Conservation (phyloP, 106 monocot species). For the Dioscorea dumetorum region DNA sequence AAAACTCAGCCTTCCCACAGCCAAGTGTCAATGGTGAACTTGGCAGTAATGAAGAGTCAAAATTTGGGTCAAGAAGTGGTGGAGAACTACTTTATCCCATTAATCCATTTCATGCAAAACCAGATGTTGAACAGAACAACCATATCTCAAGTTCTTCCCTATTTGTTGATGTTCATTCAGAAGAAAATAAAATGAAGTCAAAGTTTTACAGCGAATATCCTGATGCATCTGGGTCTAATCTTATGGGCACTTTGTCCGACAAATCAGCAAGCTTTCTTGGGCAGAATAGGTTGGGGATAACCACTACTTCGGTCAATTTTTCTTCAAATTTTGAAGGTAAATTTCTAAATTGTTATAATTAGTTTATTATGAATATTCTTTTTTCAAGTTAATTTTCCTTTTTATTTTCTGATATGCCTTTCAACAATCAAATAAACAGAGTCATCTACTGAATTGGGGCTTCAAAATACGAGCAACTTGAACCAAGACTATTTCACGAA, state of each 20-base stretch:
- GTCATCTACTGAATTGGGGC: slow-evolving; percentile 12
- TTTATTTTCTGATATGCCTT: background rate
- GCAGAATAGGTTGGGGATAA: slow-evolving; percentile 10
- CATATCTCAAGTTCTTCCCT: slow-evolving; percentile 2
- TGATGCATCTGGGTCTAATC: slow-evolving; percentile 5
- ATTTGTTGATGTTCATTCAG: slow-evolving; percentile 3
- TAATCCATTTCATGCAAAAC: slow-evolving; percentile 5
- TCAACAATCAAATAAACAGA: slow-evolving; percentile 20
- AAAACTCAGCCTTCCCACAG: slow-evolving; percentile 16
- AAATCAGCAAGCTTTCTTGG: slow-evolving; percentile 9
- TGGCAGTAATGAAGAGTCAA: slow-evolving; percentile 11
- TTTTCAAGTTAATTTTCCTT: slow-evolving; percentile 8
- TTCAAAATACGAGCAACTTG: slow-evolving; percentile 12
- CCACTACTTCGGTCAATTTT: slow-evolving; percentile 10
- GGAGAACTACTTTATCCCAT: slow-evolving; percentile 10
- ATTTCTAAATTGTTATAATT: background rate
- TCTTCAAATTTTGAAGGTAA: slow-evolving; percentile 19
- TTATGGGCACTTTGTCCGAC: slow-evolving; percentile 11
- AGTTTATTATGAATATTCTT: background rate
- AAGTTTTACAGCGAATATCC: slow-evolving; percentile 1
- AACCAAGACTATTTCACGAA: slow-evolving; percentile 1
- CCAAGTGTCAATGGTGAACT: slow-evolving; percentile 15
- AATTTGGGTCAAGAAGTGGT: slow-evolving; percentile 4
- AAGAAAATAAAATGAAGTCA: slow-evolving; percentile 11
- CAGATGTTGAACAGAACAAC: slow-evolving; percentile 9